phyloP scores from a whole-genome alignment of 2,329 filamentous ascomycete genomes.

The Cytospora schulzeri region DNA sequence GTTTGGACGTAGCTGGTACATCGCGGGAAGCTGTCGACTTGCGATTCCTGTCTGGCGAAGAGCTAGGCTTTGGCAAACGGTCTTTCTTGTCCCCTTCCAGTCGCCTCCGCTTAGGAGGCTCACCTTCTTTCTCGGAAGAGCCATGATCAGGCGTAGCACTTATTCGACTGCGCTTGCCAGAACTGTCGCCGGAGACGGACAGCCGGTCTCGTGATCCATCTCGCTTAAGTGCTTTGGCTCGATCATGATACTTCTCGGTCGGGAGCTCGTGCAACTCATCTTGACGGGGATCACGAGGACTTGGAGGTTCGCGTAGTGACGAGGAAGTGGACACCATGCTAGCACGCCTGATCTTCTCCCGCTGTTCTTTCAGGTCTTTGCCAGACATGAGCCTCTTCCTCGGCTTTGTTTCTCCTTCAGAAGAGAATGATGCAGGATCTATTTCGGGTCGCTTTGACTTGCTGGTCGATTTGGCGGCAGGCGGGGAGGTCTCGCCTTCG shows the following conservation, averaged over 20 bases:
- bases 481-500: constrained; percentile 57
- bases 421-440: constrained; percentile 54
- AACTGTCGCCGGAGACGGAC: constrained; percentile 51
- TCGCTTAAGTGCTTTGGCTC: constrained; percentile 62
- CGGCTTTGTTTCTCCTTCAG: constrained; percentile 62
- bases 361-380: constrained; percentile 61
- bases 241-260: constrained; percentile 60
- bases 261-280: constrained; percentile 54
- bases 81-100: constrained; percentile 58
- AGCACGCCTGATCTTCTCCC: constrained; percentile 59
- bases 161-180: constrained; percentile 59
- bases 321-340: constrained; percentile 61
- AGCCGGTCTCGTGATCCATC: constrained; percentile 62
- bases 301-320: constrained; percentile 54
- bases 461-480: constrained; percentile 47
- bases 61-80: constrained; percentile 46
- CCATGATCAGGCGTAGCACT: constrained; percentile 61
- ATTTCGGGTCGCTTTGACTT: constrained; percentile 58
- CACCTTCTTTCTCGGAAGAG: constrained; percentile 55
- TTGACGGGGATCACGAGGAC: constrained; percentile 51
- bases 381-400: constrained; percentile 66
- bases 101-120: constrained; percentile 59
- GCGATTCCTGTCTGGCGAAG: constrained; percentile 49
- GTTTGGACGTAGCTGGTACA: constrained; percentile 30
- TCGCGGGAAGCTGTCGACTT: constrained; percentile 49